These are phyloP conservation scores for Passiflora organensis DNA, from an alignment of 345 rosid genomes.

Conservation along the genomic window DNA sequence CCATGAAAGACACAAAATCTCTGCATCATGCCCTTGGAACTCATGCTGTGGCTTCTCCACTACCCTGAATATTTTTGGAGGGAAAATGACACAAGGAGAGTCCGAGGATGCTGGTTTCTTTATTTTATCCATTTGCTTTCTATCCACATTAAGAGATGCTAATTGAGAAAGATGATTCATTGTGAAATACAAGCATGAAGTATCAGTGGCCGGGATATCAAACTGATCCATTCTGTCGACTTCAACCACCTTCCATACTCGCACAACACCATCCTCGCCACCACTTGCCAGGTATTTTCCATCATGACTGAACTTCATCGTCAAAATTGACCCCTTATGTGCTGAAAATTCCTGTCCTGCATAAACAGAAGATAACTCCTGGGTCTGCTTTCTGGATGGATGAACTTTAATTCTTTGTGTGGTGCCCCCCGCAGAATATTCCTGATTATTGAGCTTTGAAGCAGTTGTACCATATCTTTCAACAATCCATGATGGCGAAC, in stretches of 20 bases:
- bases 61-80: constrained; percentile 34
- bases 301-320: constrained; percentile 29
- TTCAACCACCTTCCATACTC: constrained; percentile 25
- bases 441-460: not conserved
- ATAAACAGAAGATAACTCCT: constrained; percentile 23
- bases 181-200: constrained; percentile 34
- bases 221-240: constrained; percentile 5
- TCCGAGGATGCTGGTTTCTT: constrained; percentile 25
- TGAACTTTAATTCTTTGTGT: constrained; percentile 37
- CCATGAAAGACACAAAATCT: constrained; percentile 48
- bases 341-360: constrained; percentile 23
- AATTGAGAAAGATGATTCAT: constrained; percentile 28
- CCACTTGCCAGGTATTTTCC: constrained; percentile 27
- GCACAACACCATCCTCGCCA: constrained; percentile 28
- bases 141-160: constrained; percentile 23
- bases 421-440: not conserved
- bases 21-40: constrained; percentile 42
- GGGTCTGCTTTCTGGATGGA: constrained; percentile 18
- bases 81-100: constrained; percentile 36
- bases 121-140: constrained; percentile 17
- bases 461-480: constrained; percentile 3
- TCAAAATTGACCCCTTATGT: constrained; percentile 26
- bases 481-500: constrained; percentile 15
- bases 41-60: constrained; percentile 46
- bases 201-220: constrained; percentile 20